Percentiles rank a stretch among this genome's conserved stretches.
Evolutionary conservation across 208 protist species (phyloP).

Genomic region (Porcisia deanei): DNA sequence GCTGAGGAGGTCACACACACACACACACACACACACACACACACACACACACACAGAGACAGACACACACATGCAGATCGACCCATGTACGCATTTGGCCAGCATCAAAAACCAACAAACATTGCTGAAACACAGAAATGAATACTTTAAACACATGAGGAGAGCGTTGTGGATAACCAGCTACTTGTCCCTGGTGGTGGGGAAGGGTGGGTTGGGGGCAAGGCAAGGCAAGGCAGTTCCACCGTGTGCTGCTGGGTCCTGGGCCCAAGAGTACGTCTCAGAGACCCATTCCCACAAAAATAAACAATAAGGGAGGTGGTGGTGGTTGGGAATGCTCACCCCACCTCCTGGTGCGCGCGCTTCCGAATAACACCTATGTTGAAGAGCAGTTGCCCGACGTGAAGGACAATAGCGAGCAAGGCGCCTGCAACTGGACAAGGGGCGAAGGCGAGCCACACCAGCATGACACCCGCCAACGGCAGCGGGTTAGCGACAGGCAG

Average conservation of each 20-base stretch:
- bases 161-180: not conserved
- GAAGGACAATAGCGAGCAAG: constrained; percentile 46
- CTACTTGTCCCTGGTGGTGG: not conserved
- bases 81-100: not conserved
- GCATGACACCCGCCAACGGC: constrained; percentile 61
- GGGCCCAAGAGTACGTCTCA: too few species aligned
- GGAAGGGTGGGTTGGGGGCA: too few species aligned
- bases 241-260: not conserved
- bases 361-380: constrained; percentile 56
- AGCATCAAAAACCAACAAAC: not conserved
- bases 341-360: not conserved
- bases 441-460: constrained; percentile 66
- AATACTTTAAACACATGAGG: not conserved
- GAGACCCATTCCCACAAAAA: not conserved
- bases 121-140: not conserved
- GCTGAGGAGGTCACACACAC: not conserved
- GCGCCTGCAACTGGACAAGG: constrained; percentile 50
- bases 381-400: constrained; percentile 61
- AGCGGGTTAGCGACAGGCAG: constrained; percentile 37
- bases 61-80: not conserved
- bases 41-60: not conserved
- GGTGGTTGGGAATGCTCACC: not conserved
- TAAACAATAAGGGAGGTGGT: not conserved
- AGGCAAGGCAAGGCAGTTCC: not conserved
- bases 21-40: constrained; percentile 1